These are phyloP conservation scores for Wickerhamiella vanderwaltii DNA, from an alignment of 805 yeast species.

Conservation along the genomic window DNA sequence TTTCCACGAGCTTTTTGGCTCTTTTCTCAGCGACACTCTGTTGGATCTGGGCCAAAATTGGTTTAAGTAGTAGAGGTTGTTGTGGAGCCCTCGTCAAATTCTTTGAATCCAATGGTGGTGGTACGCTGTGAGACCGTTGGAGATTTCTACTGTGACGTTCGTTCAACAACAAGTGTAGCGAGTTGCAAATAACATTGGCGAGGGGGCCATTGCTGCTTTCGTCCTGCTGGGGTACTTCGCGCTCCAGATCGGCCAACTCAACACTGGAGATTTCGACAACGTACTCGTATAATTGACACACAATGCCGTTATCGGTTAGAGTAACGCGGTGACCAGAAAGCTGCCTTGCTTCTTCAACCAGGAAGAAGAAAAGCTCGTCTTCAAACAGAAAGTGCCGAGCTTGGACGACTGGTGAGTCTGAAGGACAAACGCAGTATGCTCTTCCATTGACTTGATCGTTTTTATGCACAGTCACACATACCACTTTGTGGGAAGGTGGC, in stretches of 20 bases:
- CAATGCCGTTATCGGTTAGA: conserved; percentile 50
- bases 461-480: conserved; percentile 48
- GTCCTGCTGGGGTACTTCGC: too few species aligned
- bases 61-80: conserved; percentile 20
- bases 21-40: conserved; percentile 18
- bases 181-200: conserved; percentile 44
- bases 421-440: conserved; percentile 14
- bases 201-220: conserved; percentile 23
- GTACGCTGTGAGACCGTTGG: conserved; percentile 28
- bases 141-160: conserved; percentile 41
- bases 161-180: conserved; percentile 49
- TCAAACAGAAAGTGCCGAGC: conserved; percentile 75
- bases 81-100: conserved; percentile 11
- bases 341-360: conserved; percentile 61
- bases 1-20: conserved; percentile 16
- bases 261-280: conserved; percentile 61
- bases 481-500: conserved; percentile 34
- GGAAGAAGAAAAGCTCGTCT: conserved; percentile 71
- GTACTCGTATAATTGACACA: conserved; percentile 53
- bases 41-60: conserved; percentile 27
- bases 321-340: conserved; percentile 60
- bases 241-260: conserved; percentile 30
- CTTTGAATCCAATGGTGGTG: conserved; percentile 16
- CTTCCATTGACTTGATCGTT: conserved; percentile 35
- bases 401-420: conserved; percentile 38